Conservation (phyloP, 2,329 filamentous ascomycete species). For the Neofusicoccum parvum region DNA sequence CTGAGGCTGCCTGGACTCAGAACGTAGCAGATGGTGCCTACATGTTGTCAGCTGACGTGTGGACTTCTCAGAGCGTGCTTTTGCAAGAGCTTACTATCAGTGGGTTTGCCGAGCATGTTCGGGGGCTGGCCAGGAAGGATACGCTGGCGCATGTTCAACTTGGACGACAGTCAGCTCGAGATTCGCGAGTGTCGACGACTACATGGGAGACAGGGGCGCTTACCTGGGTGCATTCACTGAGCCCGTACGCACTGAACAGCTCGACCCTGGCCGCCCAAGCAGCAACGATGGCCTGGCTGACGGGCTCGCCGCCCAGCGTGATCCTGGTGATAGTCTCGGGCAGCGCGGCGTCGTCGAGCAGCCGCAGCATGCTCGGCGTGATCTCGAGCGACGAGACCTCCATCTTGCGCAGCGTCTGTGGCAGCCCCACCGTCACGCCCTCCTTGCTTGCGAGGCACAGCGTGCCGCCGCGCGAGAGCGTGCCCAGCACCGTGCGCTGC, state of each 20-base stretch:
- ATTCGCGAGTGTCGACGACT: too few relatives aligned
- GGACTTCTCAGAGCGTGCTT: too few relatives aligned
- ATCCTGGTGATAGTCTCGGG: conserved; percentile 31
- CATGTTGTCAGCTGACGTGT: too few relatives aligned
- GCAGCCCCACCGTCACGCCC: conserved; percentile 25
- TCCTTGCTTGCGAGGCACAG: conserved; percentile 60
- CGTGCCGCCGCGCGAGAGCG: conserved; percentile 47
- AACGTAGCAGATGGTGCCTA: conserved; percentile 19
- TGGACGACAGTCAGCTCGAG: not conserved
- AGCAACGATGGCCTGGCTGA: conserved; percentile 38
- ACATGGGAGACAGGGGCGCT: too few relatives aligned
- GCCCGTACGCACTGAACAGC: conserved; percentile 45
- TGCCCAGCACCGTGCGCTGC: conserved; percentile 25
- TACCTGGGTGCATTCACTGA: conserved; percentile 35
- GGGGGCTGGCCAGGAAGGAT: not conserved
- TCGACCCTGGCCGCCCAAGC: conserved; percentile 40
- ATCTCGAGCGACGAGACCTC: conserved; percentile 45
- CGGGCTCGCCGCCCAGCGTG: conserved; percentile 36
- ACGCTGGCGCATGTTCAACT: not conserved
- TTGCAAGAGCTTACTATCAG: too few relatives aligned
- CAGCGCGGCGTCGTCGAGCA: conserved; percentile 30
- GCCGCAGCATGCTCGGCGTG: conserved; percentile 46
- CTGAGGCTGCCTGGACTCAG: conserved; percentile 12
- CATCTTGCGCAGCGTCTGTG: conserved; percentile 42
- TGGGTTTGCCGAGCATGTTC: not conserved